phyloP scores from a whole-genome alignment of 495 filamentous ascomycete genomes.

The Massariosphaeria phaeospora region DNA sequence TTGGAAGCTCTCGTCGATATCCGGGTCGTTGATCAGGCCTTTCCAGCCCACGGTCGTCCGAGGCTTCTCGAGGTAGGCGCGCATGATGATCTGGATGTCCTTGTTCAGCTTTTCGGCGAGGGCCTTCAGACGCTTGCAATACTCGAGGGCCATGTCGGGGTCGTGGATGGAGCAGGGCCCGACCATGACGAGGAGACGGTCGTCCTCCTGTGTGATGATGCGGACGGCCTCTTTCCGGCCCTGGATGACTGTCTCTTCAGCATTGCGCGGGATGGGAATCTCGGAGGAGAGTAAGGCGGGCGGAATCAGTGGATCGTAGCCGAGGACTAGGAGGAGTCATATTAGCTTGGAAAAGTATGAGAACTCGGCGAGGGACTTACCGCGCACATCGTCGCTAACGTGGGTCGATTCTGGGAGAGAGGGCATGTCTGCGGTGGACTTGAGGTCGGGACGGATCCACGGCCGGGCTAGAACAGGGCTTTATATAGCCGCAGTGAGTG shows the following conservation, averaged over 20 bases:
- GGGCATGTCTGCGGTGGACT: constrained; percentile 13
- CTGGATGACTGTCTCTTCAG: constrained; percentile 62
- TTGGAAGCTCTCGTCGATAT: constrained; percentile 94
- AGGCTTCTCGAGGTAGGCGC: constrained; percentile 97
- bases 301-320: constrained; percentile 90
- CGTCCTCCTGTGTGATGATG: constrained; percentile 73
- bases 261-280: constrained; percentile 57
- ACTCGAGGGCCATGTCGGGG: constrained; percentile 80
- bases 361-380: constrained; percentile 24
- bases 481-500: constrained; percentile 8
- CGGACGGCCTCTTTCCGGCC: constrained; percentile 77
- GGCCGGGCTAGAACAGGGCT: too few species aligned
- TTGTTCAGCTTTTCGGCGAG: constrained; percentile 68
- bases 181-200: constrained; percentile 89
- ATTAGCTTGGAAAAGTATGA: background rate
- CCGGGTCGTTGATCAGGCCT: constrained; percentile 96
- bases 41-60: constrained; percentile 99
- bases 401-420: constrained; percentile 3
- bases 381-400: constrained; percentile 42
- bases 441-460: background rate
- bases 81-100: constrained; percentile 92
- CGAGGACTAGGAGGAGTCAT: constrained; percentile 59
- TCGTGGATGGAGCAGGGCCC: constrained; percentile 98
- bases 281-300: constrained; percentile 84
- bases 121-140: constrained; percentile 68